phyloP scores from a whole-genome alignment of 2,329 filamentous ascomycete species.

The Fusarium sp. region DNA sequence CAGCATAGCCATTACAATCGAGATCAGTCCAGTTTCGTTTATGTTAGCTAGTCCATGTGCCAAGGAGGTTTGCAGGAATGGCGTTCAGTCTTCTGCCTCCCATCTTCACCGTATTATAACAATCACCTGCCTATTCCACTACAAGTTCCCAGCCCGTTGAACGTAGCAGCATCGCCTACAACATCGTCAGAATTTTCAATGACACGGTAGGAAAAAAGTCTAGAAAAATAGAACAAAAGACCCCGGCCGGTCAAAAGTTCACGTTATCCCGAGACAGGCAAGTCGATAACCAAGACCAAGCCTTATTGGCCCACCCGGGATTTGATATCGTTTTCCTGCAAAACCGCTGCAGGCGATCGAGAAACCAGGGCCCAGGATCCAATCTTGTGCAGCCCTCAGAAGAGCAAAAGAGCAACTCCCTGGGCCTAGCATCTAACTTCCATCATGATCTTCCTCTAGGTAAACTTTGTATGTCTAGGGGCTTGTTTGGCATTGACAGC shows the following conservation, averaged over 20 bases:
- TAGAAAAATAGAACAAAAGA: slow-evolving; percentile 31
- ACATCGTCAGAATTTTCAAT: slow-evolving; percentile 22
- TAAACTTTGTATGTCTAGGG: neutral
- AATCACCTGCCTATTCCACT: slow-evolving; percentile 7
- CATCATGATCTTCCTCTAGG: neutral
- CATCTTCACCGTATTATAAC: neutral
- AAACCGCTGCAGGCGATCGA: slow-evolving; percentile 36
- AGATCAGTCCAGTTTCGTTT: neutral
- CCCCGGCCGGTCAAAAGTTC: slow-evolving; percentile 1
- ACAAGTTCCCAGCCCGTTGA: neutral
- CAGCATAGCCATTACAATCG: slow-evolving; percentile 6
- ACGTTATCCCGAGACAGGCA: slow-evolving; percentile 36
- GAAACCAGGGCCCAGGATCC: slow-evolving; percentile 20
- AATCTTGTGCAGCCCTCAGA: slow-evolving; percentile 19
- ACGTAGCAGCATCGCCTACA: neutral
- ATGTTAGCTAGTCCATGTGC: slow-evolving; percentile 2
- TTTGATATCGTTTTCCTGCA: slow-evolving; percentile 31
- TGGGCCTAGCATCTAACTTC: neutral
- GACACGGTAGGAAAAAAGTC: neutral
- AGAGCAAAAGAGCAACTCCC: neutral
- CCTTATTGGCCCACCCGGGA: slow-evolving; percentile 12
- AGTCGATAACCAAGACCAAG: slow-evolving; percentile 27
- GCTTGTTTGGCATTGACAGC: neutral
- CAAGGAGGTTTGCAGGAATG: neutral
- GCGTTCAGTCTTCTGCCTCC: neutral